Conservation (phyloP, 257 asterid genomes). For the Orobanche coerulescens region DNA sequence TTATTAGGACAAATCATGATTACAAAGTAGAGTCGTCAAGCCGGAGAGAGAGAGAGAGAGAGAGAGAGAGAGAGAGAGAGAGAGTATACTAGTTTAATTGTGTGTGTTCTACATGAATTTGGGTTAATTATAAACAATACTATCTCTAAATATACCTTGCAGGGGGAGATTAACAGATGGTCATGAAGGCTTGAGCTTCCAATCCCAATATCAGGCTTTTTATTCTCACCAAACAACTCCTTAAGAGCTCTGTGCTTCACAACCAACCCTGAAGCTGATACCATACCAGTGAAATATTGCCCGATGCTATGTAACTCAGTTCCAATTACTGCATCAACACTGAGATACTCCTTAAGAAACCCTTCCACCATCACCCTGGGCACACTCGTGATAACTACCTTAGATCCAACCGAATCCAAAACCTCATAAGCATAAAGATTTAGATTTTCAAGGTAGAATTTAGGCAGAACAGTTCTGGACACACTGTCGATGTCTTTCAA, state of each 20-base stretch:
- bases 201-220: slow-evolving; percentile 58
- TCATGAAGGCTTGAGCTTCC: slow-evolving; percentile 50
- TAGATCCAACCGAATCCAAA: slow-evolving; percentile 41
- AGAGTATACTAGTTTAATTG: too few relatives aligned
- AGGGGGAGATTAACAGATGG: slow-evolving; percentile 47
- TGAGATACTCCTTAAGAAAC: slow-evolving; percentile 61
- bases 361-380: slow-evolving; percentile 85
- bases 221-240: slow-evolving; percentile 50
- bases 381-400: slow-evolving; percentile 42
- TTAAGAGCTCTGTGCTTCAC: slow-evolving; percentile 56
- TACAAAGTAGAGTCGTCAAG: too few relatives aligned
- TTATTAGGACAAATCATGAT: too few relatives aligned
- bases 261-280: slow-evolving; percentile 41
- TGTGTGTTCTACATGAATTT: too few relatives aligned
- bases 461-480: slow-evolving; percentile 69
- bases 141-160: too few relatives aligned
- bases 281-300: slow-evolving; percentile 48
- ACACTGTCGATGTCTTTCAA: slow-evolving; percentile 48
- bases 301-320: slow-evolving; percentile 65
- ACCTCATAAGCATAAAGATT: slow-evolving; percentile 40
- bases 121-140: too few relatives aligned
- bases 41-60: too few relatives aligned
- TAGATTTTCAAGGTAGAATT: slow-evolving; percentile 66
- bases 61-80: too few relatives aligned
- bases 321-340: slow-evolving; percentile 53